Evolutionary conservation across 768 basidiomycete species (phyloP).

Genomic region (Saitozyma podzolica): DNA sequence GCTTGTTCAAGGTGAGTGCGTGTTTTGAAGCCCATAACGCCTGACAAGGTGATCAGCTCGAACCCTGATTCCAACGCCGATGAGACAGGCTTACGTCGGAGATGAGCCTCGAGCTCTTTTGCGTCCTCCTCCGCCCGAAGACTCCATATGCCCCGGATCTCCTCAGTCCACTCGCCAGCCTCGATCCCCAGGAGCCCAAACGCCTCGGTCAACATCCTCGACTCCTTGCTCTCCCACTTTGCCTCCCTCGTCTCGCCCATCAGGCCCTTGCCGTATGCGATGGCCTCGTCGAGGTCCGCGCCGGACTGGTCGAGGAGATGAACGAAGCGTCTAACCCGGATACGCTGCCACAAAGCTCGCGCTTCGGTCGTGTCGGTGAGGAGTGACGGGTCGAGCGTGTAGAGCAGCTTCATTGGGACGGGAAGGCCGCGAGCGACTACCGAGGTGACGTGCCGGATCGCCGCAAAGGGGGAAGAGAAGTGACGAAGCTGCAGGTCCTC

Average conservation of each 20-base stretch:
- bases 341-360: neutral
- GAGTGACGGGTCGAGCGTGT: neutral
- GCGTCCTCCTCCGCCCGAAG: neutral
- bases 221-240: neutral
- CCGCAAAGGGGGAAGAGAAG: too few relatives aligned
- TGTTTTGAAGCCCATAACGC: neutral
- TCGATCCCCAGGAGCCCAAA: constrained; percentile 1
- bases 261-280: neutral
- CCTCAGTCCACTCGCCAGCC: neutral
- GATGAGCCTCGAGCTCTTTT: neutral
- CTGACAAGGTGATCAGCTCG: neutral
- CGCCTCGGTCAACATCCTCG: neutral
- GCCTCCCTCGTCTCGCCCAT: neutral
- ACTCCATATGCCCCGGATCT: neutral
- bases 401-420: too few relatives aligned
- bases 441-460: too few relatives aligned
- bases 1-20: neutral
- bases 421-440: too few relatives aligned
- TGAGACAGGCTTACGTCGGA: neutral
- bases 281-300: neutral
- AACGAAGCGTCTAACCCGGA: neutral
- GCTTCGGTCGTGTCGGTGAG: too few relatives aligned
- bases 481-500: too few relatives aligned
- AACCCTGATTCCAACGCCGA: neutral
- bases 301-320: neutral